Conservation (phyloP, 2,329 filamentous ascomycete genomes). For the Aspergillus intermedius region DNA sequence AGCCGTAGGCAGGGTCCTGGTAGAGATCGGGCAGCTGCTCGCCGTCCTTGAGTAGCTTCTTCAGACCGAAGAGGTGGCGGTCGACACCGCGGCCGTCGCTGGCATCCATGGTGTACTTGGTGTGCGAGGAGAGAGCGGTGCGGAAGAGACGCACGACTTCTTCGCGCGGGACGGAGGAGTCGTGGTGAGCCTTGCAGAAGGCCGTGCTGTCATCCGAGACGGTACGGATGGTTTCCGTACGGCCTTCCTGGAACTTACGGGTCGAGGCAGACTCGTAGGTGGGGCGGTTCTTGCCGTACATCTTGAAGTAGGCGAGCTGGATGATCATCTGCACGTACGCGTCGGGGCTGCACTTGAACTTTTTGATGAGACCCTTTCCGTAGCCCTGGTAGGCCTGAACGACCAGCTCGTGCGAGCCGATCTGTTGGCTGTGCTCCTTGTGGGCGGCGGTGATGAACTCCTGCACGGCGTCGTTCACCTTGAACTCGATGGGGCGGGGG, state of each 20-base stretch:
- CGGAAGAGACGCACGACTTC: slow-evolving; percentile 70
- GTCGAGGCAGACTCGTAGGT: slow-evolving; percentile 97
- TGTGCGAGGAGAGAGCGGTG: slow-evolving; percentile 71
- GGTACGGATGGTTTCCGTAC: slow-evolving; percentile 89
- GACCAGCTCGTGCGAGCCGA: slow-evolving; percentile 79
- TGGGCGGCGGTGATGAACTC: slow-evolving; percentile 72
- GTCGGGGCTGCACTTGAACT: slow-evolving; percentile 96
- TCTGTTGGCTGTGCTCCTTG: slow-evolving; percentile 72
- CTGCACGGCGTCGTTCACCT: slow-evolving; percentile 65
- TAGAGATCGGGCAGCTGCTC: slow-evolving; percentile 78
- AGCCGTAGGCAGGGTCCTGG: slow-evolving; percentile 76
- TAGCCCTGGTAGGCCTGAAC: slow-evolving; percentile 97
- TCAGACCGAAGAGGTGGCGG: slow-evolving; percentile 92
- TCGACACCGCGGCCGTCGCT: slow-evolving; percentile 92
- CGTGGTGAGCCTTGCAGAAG: slow-evolving; percentile 82
- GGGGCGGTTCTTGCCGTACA: slow-evolving; percentile 95
- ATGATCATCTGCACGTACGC: slow-evolving; percentile 99
- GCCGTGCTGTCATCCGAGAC: slow-evolving; percentile 87
- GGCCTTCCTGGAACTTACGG: slow-evolving; percentile 89
- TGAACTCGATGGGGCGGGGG: slow-evolving; percentile 70
- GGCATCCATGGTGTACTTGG: slow-evolving; percentile 85
- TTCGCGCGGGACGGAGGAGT: slow-evolving; percentile 57
- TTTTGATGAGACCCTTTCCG: slow-evolving; percentile 97
- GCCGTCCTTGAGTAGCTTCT: slow-evolving; percentile 75
- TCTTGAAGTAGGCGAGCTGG: slow-evolving; percentile 96